Conservation (phyloP, 495 filamentous ascomycete species). For the Podospora comata region DNA sequence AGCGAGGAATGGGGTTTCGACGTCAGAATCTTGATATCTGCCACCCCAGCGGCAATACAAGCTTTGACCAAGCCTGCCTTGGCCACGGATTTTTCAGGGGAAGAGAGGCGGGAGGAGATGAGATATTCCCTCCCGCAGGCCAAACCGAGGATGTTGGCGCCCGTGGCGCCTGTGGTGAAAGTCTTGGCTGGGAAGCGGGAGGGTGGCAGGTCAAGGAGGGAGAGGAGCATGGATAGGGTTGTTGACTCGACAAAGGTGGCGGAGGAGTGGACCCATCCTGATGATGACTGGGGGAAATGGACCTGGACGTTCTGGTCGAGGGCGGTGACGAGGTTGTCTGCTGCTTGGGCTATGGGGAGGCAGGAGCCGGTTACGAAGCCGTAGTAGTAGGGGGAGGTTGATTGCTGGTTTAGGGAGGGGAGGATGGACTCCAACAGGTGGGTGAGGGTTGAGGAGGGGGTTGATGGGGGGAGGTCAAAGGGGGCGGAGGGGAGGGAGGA, state of each 20-base stretch:
- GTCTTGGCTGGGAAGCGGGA: constrained; percentile 56
- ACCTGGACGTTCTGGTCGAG: constrained; percentile 86
- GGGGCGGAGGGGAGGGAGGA: constrained; percentile 29
- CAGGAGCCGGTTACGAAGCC: constrained; percentile 84
- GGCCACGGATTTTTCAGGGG: constrained; percentile 48
- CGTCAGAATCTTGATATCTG: constrained; percentile 70
- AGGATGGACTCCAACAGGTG: constrained; percentile 58
- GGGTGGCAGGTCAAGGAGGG: constrained; percentile 57
- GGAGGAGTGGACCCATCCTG: constrained; percentile 55
- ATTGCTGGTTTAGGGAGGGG: constrained; percentile 63
- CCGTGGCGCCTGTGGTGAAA: constrained; percentile 89
- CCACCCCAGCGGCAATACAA: constrained; percentile 58
- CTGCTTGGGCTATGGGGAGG: constrained; percentile 78
- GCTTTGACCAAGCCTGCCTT: constrained; percentile 67
- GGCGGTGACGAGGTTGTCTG: constrained; percentile 73
- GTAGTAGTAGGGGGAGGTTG: constrained; percentile 66
- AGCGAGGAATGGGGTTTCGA: constrained; percentile 81
- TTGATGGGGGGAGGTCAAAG: constrained; percentile 22
- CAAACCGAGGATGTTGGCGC: constrained; percentile 76
- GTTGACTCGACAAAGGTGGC: constrained; percentile 70
- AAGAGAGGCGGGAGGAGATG: constrained; percentile 42
- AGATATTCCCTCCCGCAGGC: constrained; percentile 72
- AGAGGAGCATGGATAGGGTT: constrained; percentile 64
- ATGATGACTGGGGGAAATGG: constrained; percentile 57
- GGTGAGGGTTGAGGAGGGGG: constrained; percentile 28